Percentiles rank a stretch among this genome's conserved stretches.
These are phyloP conservation scores for Myxozyma geophila DNA, from an alignment of 805 yeast species.

Conservation along the genomic window DNA sequence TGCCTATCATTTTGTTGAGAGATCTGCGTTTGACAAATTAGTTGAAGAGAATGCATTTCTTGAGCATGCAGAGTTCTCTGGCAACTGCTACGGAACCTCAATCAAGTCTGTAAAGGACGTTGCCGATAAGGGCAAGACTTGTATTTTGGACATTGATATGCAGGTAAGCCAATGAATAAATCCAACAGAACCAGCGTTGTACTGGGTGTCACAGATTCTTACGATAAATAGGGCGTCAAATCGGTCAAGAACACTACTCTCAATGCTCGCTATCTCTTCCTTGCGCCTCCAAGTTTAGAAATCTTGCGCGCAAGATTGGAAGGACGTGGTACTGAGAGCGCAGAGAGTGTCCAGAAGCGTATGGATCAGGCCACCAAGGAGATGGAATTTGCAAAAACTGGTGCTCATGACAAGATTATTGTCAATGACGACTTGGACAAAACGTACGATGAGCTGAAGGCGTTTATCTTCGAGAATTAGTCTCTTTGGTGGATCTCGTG, in stretches of 20 bases:
- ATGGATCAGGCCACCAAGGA: slow-evolving; percentile 86
- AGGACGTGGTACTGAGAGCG: slow-evolving; percentile 94
- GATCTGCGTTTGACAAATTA: slow-evolving; percentile 75
- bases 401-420: slow-evolving; percentile 87
- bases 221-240: slow-evolving; percentile 72
- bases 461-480: slow-evolving; percentile 62
- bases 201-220: not conserved
- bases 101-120: slow-evolving; percentile 82
- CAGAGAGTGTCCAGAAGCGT: slow-evolving; percentile 82
- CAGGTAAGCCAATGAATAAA: slow-evolving; percentile 50
- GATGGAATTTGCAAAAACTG: slow-evolving; percentile 80
- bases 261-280: slow-evolving; percentile 81
- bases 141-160: slow-evolving; percentile 97
- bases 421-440: slow-evolving; percentile 90
- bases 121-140: slow-evolving; percentile 58
- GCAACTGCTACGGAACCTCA: slow-evolving; percentile 96
- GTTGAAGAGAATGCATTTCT: slow-evolving; percentile 78
- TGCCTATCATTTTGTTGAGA: slow-evolving; percentile 85
- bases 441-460: slow-evolving; percentile 81
- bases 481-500: not conserved
- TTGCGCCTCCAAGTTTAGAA: slow-evolving; percentile 92
- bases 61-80: slow-evolving; percentile 98
- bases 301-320: slow-evolving; percentile 72
- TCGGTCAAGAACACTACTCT: slow-evolving; percentile 81
- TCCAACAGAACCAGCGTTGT: not conserved